Conservation (phyloP, 176 grass and related monocot genomes). For the Hsuehochloa calcarea region DNA sequence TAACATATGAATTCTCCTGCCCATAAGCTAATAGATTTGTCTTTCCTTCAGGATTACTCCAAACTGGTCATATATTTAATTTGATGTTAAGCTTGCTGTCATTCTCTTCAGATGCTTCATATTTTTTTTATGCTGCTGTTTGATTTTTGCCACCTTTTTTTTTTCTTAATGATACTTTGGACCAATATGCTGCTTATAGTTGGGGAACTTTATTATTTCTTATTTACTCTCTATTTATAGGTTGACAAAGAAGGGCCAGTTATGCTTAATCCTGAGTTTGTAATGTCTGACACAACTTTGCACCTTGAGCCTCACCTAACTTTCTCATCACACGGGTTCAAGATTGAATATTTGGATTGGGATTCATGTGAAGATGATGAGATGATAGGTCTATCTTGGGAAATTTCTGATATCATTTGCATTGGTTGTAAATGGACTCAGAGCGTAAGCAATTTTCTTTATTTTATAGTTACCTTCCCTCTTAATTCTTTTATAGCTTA, state of each 20-base stretch:
- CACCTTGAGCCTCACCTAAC: constrained; percentile 55
- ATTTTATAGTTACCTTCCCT: constrained; percentile 14
- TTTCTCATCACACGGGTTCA: constrained; percentile 67
- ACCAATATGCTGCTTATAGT: constrained; percentile 25
- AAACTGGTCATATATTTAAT: background rate
- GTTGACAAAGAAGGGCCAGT: constrained; percentile 51
- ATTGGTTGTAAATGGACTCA: constrained; percentile 64
- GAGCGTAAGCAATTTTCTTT: constrained; percentile 50
- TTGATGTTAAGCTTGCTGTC: background rate
- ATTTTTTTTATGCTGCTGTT: background rate
- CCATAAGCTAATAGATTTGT: background rate
- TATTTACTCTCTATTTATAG: constrained; percentile 43
- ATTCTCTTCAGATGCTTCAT: constrained; percentile 21
- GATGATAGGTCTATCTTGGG: constrained; percentile 44
- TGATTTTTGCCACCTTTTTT: constrained; percentile 6
- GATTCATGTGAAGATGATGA: constrained; percentile 47
- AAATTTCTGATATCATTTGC: constrained; percentile 55
- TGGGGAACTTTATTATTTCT: background rate
- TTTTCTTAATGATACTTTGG: constrained; percentile 20
- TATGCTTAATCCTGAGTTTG: constrained; percentile 59
- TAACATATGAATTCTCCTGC: background rate
- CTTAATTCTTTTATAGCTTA: constrained; percentile 18
- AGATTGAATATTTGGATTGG: constrained; percentile 60
- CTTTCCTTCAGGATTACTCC: background rate
- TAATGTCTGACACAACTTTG: constrained; percentile 33